These are phyloP conservation scores for Phytophthora rubi DNA, from an alignment of 352 stramenopile genomes.

Conservation along the genomic window DNA sequence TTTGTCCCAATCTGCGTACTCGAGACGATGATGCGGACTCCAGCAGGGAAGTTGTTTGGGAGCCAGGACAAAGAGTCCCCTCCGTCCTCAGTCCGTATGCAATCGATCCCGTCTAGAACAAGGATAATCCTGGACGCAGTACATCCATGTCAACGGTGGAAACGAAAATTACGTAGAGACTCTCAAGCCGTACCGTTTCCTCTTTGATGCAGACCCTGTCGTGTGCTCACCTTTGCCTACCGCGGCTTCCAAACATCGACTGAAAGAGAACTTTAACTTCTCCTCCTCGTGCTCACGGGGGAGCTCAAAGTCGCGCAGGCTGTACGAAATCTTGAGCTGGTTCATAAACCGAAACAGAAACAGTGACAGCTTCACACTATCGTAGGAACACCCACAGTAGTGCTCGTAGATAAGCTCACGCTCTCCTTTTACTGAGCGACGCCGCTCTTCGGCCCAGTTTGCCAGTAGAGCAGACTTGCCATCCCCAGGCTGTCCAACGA, in stretches of 20 bases:
- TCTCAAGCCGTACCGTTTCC: conserved; percentile 33
- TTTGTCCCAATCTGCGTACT: conserved; percentile 47
- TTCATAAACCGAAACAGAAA: conserved; percentile 87
- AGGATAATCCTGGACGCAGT: conserved; percentile 65
- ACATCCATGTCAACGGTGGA: conserved; percentile 4
- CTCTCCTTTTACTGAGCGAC: conserved; percentile 31
- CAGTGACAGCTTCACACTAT: conserved; percentile 83
- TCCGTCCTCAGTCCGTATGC: conserved; percentile 81
- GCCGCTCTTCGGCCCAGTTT: conserved; percentile 69
- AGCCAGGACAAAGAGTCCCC: conserved; percentile 87
- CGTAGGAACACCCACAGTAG: conserved; percentile 82
- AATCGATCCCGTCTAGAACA: conserved; percentile 83
- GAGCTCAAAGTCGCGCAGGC: conserved; percentile 81
- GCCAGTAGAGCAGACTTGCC: conserved; percentile 82
- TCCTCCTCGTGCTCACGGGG: conserved; percentile 83
- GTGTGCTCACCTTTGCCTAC: conserved; percentile 50
- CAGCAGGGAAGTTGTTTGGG: conserved; percentile 67
- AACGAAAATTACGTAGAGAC: neutral
- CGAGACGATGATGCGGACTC: conserved; percentile 80
- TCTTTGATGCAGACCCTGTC: conserved; percentile 27
- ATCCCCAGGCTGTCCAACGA: conserved; percentile 67
- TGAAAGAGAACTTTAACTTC: conserved; percentile 88
- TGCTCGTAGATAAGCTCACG: conserved; percentile 85
- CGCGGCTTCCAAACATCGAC: conserved; percentile 75
- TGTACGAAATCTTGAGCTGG: conserved; percentile 75